phyloP scores from a whole-genome alignment of 2,329 filamentous ascomycete genomes.

The Thermoascus crustaceus region DNA sequence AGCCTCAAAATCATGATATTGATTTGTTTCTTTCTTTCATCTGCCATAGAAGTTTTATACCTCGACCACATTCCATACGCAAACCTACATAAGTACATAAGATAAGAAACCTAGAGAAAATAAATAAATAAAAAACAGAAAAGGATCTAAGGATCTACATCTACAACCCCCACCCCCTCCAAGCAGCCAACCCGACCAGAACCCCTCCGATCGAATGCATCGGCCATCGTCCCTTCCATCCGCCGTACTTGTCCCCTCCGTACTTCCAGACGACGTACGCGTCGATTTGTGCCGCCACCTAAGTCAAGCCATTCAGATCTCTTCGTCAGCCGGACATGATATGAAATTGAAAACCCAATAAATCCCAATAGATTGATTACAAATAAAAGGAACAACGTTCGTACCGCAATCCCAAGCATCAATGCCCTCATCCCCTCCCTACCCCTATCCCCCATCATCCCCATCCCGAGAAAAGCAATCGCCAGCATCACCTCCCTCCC shows the following conservation, averaged over 20 bases:
- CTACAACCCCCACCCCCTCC: constrained; percentile 1
- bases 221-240: constrained; percentile 4
- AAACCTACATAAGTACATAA: no score
- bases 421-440: constrained; percentile 4
- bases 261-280: constrained; percentile 5
- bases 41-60: no score
- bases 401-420: constrained; percentile 3
- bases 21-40: no score
- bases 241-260: constrained; percentile 3
- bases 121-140: no score
- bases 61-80: no score
- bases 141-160: background rate
- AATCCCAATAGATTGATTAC: no score
- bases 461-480: constrained; percentile 2
- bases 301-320: no score
- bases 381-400: no score
- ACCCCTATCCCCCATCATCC: constrained; percentile 1
- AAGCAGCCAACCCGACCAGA: background rate
- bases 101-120: no score
- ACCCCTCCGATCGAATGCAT: constrained; percentile 5
- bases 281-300: constrained; percentile 5
- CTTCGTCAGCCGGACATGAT: no score
- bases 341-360: no score
- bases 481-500: constrained; percentile 5
- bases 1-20: no score